Conservation (phyloP, 2,329 filamentous ascomycete genomes). For the Aspergillus sp. region DNA sequence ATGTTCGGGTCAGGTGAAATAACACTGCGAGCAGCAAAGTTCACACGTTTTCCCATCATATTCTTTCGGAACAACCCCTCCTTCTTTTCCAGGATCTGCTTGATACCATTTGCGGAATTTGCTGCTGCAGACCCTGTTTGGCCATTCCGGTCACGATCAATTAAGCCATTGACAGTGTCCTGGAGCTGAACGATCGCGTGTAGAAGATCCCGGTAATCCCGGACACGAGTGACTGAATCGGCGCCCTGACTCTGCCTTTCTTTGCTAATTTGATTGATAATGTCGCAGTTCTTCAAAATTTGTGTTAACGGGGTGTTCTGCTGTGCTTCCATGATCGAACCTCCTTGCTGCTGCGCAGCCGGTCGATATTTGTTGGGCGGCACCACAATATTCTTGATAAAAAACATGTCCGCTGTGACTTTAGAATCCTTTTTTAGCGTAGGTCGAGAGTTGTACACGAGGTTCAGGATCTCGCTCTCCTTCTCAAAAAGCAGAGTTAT, state of each 20-base stretch:
- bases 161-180: conserved; percentile 86
- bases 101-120: conserved; percentile 87
- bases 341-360: conserved; percentile 76
- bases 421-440: conserved; percentile 55
- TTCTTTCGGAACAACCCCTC: conserved; percentile 98
- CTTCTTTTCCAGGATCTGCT: conserved; percentile 97
- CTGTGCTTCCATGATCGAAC: conserved; percentile 80
- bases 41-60: conserved; percentile 99
- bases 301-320: conserved; percentile 86
- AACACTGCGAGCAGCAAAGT: conserved; percentile 94
- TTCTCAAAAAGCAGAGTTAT: conserved; percentile 79
- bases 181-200: conserved; percentile 82
- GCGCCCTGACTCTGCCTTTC: conserved; percentile 59
- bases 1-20: conserved; percentile 98
- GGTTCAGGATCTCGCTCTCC: conserved; percentile 76
- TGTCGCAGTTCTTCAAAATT: conserved; percentile 73
- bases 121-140: conserved; percentile 74
- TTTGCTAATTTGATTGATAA: conserved; percentile 70
- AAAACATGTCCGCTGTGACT: conserved; percentile 88
- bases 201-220: conserved; percentile 74
- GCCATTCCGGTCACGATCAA: conserved; percentile 85
- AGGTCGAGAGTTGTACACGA: conserved; percentile 81
- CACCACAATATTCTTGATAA: conserved; percentile 80
- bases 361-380: conserved; percentile 91
- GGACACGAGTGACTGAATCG: conserved; percentile 48